phyloP scores from a whole-genome alignment of 2,329 filamentous ascomycete species.

The Dothideomycetes sp. region DNA sequence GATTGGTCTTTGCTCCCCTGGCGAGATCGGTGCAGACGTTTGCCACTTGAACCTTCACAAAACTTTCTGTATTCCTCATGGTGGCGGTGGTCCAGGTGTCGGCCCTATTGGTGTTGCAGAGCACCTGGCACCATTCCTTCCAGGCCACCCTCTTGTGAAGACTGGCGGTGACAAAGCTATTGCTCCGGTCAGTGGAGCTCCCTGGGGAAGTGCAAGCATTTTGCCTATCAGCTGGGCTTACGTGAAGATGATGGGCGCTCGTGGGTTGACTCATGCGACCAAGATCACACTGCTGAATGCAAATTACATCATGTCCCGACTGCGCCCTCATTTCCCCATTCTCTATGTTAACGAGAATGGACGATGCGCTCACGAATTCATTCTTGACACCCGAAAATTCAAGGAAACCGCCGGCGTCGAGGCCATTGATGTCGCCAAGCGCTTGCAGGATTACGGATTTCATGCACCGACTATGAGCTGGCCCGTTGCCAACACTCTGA shows the following conservation, averaged over 20 bases:
- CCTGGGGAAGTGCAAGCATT: constrained; percentile 82
- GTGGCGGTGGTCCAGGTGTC: constrained; percentile 85
- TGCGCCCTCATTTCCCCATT: constrained; percentile 77
- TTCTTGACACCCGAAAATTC: constrained; percentile 79
- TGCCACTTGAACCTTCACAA: constrained; percentile 98
- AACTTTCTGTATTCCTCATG: constrained; percentile 97
- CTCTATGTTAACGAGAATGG: constrained; percentile 86
- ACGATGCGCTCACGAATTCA: constrained; percentile 94
- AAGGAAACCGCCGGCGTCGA: constrained; percentile 74
- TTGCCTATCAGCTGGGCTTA: constrained; percentile 92
- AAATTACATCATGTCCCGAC: constrained; percentile 86
- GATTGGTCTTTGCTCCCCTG: constrained; percentile 87
- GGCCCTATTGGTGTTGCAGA: constrained; percentile 86
- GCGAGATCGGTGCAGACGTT: constrained; percentile 90
- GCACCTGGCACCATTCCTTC: constrained; percentile 67
- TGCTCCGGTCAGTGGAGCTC: constrained; percentile 67
- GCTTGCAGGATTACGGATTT: constrained; percentile 94
- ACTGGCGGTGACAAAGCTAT: constrained; percentile 48
- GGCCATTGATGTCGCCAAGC: constrained; percentile 91
- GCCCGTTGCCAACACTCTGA: constrained; percentile 88
- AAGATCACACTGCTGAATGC: constrained; percentile 91
- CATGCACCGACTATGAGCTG: constrained; percentile 96
- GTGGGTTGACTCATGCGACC: constrained; percentile 77
- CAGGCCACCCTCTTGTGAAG: constrained; percentile 54
- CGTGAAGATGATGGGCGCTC: constrained; percentile 81